phyloP scores from a whole-genome alignment of 768 basidiomycete species.

The Candolleomyces efflorescens region DNA sequence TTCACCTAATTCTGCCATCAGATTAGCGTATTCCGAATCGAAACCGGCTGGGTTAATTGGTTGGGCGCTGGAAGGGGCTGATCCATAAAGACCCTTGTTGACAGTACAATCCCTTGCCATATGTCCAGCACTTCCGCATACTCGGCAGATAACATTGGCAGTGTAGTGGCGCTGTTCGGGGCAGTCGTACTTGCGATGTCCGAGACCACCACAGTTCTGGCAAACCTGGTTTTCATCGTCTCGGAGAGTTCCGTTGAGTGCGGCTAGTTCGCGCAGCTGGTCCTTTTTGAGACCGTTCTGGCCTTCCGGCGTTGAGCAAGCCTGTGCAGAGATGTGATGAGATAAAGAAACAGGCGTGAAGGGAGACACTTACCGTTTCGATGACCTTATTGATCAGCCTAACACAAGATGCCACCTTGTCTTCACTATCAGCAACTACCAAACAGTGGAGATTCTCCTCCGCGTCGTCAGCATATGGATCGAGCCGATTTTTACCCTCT shows the following conservation, averaged over 20 bases:
- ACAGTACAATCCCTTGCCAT: conserved; percentile 98
- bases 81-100: conserved; percentile 83
- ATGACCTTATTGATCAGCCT: conserved; percentile 97
- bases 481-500: conserved; percentile 95
- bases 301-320: conserved; percentile 97
- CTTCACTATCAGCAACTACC: conserved; percentile 87
- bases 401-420: conserved; percentile 89
- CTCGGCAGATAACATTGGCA: conserved; percentile 98
- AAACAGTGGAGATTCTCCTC: conserved; percentile 99
- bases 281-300: conserved; percentile 99
- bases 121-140: conserved; percentile 97
- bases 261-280: conserved; percentile 95
- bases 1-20: conserved; percentile 99
- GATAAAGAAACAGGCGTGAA: not conserved
- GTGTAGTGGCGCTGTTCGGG: conserved; percentile 98
- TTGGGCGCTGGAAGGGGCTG: conserved; percentile 34
- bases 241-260: conserved; percentile 97
- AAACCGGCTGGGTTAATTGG: conserved; percentile 70
- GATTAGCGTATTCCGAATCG: conserved; percentile 94
- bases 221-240: conserved; percentile 99
- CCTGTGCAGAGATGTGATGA: conserved; percentile 43
- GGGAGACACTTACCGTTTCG: conserved; percentile 70
- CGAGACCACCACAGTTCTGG: conserved; percentile 92
- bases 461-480: conserved; percentile 93
- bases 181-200: conserved; percentile 98